Conservation (phyloP, 495 filamentous ascomycete species). For the Sordaria brevicollis region DNA sequence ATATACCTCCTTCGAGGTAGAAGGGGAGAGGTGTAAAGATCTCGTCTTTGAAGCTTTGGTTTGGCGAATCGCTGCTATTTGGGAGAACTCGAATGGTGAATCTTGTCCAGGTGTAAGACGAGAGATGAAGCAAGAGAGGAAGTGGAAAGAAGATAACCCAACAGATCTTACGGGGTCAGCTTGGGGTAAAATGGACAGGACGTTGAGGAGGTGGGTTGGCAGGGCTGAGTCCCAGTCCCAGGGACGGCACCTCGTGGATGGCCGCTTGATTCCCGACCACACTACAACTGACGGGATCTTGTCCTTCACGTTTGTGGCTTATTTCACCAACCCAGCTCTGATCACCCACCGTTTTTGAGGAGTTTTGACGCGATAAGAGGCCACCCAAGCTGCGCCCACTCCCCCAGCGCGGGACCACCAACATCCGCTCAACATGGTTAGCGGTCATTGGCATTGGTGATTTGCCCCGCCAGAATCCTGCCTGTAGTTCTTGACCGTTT, state of each 20-base stretch:
- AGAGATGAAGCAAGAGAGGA: neutral
- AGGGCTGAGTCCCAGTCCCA: neutral
- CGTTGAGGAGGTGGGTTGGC: neutral
- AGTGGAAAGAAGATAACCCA: neutral
- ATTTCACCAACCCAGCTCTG: neutral
- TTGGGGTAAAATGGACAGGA: neutral
- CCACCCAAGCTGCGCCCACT: neutral
- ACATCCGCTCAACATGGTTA: neutral
- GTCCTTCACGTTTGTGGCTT: neutral
- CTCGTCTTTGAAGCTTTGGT: neutral
- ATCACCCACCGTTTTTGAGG: neutral
- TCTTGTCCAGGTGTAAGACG: neutral
- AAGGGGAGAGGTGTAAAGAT: neutral
- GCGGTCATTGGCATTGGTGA: neutral
- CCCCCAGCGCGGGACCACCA: neutral
- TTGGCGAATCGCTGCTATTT: neutral
- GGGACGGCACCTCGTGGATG: neutral
- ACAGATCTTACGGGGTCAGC: constrained; percentile 1
- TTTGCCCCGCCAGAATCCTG: constrained; percentile 1
- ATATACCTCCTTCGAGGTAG: neutral
- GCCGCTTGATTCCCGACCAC: neutral
- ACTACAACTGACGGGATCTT: neutral
- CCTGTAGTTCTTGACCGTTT: neutral
- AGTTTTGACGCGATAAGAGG: neutral
- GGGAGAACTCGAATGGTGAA: neutral